Base-by-base conservation (phyloP, 768 basidiomycete genomes). In the Psilocybe tampanensis region DNA sequence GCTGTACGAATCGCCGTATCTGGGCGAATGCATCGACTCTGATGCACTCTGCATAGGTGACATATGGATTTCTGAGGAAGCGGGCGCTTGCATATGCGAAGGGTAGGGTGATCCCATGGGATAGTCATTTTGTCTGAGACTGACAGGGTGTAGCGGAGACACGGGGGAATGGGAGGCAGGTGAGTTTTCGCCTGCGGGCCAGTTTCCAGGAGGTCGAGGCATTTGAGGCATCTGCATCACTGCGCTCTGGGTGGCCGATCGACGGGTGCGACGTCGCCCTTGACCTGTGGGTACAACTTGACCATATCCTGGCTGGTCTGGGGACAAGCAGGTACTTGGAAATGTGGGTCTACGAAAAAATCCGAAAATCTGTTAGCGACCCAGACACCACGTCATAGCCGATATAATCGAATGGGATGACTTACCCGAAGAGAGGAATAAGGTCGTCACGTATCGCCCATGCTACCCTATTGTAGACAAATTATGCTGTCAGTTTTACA, bases 401-500 rank as follows among this genome's bases (percentile, higher is more conserved):
- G n/a, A 39, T 39, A 39, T 8, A 39, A 13, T 15, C 6, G 19
- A 29, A 18, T 48, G 77, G 55, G 32, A 3, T n/a, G 26, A 15
- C 26, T 48, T 72, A 93, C 92, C 93, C 92, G 71, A 95, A 94
- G 39, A 95, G 74, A n/a, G 93, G 92, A 44, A 94, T 73, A 24
- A 95, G 80, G 65, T 94, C 91, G 49, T 94, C 84, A 45, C 92
- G 86, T 64, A 95, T 95, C 8, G 86, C 78, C 90, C 90, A 95
- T 3, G 92, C 93, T 26, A 94, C 92, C 63, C 93, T 92, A 67
- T 18, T 48, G 53, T 23, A 53, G 59, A 32, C 34, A 54, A 39
- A 60, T 63, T 60, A 55, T 15, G 18, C n/a, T 51, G 52, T 39
- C 12, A 50, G 41, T 53, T n/a, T 45, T 32, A 45, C 23, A 34